Percentiles rank a stretch among this genome's conserved stretches.
phyloP scores from a whole-genome alignment of 345 rosid genomes.

The Linum lewisii region DNA sequence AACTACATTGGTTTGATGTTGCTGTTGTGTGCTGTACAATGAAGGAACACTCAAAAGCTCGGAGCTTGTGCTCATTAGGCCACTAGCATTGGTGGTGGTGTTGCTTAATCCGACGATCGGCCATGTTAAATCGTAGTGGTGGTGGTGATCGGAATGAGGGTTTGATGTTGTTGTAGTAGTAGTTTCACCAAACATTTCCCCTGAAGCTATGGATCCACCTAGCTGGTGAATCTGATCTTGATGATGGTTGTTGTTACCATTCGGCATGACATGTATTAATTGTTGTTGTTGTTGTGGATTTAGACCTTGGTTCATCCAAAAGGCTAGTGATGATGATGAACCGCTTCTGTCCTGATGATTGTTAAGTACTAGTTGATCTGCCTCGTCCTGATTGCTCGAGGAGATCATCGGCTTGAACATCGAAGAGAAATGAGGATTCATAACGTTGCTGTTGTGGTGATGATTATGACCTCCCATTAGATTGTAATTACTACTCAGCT shows the following conservation, averaged over 20 bases:
- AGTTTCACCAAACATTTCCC: constrained; percentile 17
- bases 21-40: constrained; percentile 48
- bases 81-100: constrained; percentile 10
- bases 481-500: constrained; percentile 32
- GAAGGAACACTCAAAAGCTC: constrained; percentile 61
- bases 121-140: constrained; percentile 32
- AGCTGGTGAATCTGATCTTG: constrained; percentile 31
- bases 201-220: constrained; percentile 19
- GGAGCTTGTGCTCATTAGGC: constrained; percentile 18
- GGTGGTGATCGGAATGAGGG: constrained; percentile 26
- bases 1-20: constrained; percentile 21
- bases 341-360: neutral
- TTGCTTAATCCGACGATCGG: constrained; percentile 33
- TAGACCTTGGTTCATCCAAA: constrained; percentile 33
- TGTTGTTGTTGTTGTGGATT: constrained; percentile 17
- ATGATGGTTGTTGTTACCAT: constrained; percentile 10
- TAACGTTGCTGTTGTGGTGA: constrained; percentile 14
- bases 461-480: constrained; percentile 39
- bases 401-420: constrained; percentile 39
- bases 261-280: neutral
- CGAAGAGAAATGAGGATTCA: constrained; percentile 44
- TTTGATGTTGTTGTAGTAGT: constrained; percentile 11
- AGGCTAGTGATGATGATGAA: constrained; percentile 28
- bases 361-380: too few relatives aligned
- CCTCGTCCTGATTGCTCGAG: neutral